A percentile compares a stretch with the other conserved stretches of the same genome.
Conservation (phyloP, 345 rosid genomes). For the Bretschneidera sinensis region DNA sequence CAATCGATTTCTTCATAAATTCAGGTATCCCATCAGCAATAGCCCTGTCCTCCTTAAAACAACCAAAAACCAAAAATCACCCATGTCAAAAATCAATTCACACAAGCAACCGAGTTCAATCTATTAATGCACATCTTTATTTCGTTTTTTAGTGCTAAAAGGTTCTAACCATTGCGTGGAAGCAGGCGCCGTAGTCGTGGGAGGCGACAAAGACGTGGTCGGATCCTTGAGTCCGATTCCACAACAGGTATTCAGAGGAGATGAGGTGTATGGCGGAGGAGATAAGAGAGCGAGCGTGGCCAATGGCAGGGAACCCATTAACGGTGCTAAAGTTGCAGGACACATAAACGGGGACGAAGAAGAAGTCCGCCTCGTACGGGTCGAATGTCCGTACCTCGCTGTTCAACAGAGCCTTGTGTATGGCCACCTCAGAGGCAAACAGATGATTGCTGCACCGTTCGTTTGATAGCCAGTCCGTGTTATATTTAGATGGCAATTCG, state of each 20-base stretch:
- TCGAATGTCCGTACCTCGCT: constrained; percentile 62
- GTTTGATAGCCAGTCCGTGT: constrained; percentile 73
- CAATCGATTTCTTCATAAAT: constrained; percentile 70
- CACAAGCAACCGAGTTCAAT: not conserved
- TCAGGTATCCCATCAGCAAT: constrained; percentile 76
- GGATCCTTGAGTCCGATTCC: constrained; percentile 74
- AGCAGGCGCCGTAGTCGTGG: constrained; percentile 92
- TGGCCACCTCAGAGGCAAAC: constrained; percentile 93
- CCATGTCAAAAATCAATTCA: not conserved
- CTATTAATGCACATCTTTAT: not conserved
- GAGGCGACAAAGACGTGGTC: constrained; percentile 94
- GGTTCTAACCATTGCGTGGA: constrained; percentile 71
- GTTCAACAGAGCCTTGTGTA: constrained; percentile 60
- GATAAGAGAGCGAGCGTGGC: constrained; percentile 73
- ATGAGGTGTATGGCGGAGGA: constrained; percentile 60
- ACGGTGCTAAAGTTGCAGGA: constrained; percentile 87
- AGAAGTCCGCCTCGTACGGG: constrained; percentile 82
- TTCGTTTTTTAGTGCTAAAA: too few species aligned
- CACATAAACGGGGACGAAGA: constrained; percentile 92
- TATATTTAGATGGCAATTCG: constrained; percentile 71
- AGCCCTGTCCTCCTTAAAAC: constrained; percentile 72
- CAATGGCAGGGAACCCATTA: constrained; percentile 91
- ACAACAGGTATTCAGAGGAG: constrained; percentile 53
- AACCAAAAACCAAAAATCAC: not conserved
- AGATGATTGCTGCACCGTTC: constrained; percentile 77